Conservation (phyloP, 2,329 filamentous ascomycete genomes). For the Myriosclerotinia duriaeana region DNA sequence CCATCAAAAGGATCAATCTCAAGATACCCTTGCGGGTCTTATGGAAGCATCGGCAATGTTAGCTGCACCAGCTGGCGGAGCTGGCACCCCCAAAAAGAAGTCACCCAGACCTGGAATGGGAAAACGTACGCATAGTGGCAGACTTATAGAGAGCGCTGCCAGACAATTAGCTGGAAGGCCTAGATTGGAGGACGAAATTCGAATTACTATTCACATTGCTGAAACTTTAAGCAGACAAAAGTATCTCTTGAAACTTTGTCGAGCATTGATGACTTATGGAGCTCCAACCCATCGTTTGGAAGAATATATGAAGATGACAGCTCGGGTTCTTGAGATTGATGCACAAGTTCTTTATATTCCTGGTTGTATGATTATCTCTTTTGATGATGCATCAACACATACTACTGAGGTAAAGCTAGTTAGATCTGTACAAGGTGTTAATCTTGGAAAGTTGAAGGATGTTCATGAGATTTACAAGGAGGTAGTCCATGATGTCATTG, state of each 20-base stretch:
- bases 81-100: constrained; percentile 41
- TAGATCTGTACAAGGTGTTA: constrained; percentile 64
- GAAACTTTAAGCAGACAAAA: constrained; percentile 74
- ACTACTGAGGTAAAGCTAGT: constrained; percentile 80
- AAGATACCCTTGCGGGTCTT: constrained; percentile 51
- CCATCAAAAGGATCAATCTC: constrained; percentile 46
- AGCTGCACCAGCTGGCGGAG: constrained; percentile 47
- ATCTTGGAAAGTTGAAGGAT: constrained; percentile 72
- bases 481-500: constrained; percentile 74
- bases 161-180: constrained; percentile 32
- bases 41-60: constrained; percentile 56
- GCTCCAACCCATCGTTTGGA: constrained; percentile 89
- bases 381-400: constrained; percentile 71
- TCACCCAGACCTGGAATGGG: constrained; percentile 35
- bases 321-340: constrained; percentile 84
- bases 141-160: constrained; percentile 33
- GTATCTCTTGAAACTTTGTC: constrained; percentile 82
- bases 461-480: constrained; percentile 78
- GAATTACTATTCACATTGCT: constrained; percentile 60
- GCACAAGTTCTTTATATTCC: constrained; percentile 88
- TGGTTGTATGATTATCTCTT: constrained; percentile 91
- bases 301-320: constrained; percentile 88
- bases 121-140: constrained; percentile 34
- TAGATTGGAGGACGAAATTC: constrained; percentile 41
- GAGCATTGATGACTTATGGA: constrained; percentile 84